Base-by-base conservation (phyloP, 2,329 filamentous ascomycete genomes). In the Venturia nashicola region DNA sequence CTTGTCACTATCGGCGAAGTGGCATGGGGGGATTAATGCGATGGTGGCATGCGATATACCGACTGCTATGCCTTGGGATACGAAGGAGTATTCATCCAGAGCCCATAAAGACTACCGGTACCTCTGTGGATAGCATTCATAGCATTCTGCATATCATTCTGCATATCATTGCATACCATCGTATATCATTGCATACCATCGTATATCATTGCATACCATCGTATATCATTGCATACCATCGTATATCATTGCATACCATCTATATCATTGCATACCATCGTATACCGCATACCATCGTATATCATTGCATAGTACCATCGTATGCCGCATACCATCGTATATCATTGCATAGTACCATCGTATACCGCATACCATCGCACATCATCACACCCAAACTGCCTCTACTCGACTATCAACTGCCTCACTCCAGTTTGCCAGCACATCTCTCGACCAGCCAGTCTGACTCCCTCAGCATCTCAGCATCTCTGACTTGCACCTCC, bases 1-100 rank as follows among this genome's bases (percentile, higher is more conserved):
- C 36, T 8, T 5, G 36, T 8, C 36, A 23, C 44, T 8, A 23
- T n/a, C 18, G 44, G 44, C 44, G 18, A 18, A 48, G n/a, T 48
- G 44, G 18, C 44, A n/a, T 8, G 44, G 8, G 6, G 48, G 48
- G n/a, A n/a, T n/a, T n/a, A 32, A 27, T 39, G 36, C 36, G 36
- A 39, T 57, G 51, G 20, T 57, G 51, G 51, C 51, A 36, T 57
- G 51, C 51, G 23, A 57, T 57, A 57, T 36, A 57, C n/a, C n/a
- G 51, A 11, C 51, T 36, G 51, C 16, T 57, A 57, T 57, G 51
- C 32, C 51, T 55, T 27, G 14, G n/a, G 16, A 36, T 34, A 12
- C 3, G 27, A 55, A 8, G 48, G 11, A 39, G 43, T 8, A 18
- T 7, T 20, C 14, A 46, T 46, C 43, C 43, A 46, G n/a, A 46